Percentiles rank a stretch among this genome's conserved stretches.
Conservation (phyloP, 2,329 filamentous ascomycete genomes). For the Biscogniauxia marginata region DNA sequence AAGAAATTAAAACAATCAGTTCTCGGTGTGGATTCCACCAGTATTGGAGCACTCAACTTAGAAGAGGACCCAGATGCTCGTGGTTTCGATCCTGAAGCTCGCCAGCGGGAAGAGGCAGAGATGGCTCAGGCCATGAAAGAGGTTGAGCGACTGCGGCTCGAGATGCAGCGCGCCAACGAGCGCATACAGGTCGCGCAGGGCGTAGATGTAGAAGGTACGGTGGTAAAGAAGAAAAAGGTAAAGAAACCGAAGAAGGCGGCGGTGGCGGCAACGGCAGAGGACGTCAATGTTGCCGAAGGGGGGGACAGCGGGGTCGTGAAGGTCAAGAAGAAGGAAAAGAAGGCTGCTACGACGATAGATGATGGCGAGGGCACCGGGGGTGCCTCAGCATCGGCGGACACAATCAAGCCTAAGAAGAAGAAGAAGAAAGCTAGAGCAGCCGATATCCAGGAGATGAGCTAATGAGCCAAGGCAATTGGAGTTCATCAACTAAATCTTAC, state of each 20-base stretch:
- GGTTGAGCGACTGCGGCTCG: constrained; percentile 79
- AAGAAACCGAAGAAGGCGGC: constrained; percentile 44
- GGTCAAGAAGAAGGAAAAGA: constrained; percentile 49
- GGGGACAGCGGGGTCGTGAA: constrained; percentile 33
- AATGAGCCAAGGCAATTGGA: not conserved
- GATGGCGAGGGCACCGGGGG: constrained; percentile 22
- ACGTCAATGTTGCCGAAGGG: constrained; percentile 1
- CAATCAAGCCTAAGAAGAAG: constrained; percentile 46
- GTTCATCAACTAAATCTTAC: not conserved
- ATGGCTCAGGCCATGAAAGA: constrained; percentile 87
- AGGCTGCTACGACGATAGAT: constrained; percentile 25
- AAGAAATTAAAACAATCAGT: constrained; percentile 61
- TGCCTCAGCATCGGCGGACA: constrained; percentile 10
- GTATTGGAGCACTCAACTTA: constrained; percentile 70
- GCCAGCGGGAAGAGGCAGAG: constrained; percentile 77
- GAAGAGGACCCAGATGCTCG: constrained; percentile 45
- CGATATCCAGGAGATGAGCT: constrained; percentile 24
- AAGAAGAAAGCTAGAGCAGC: constrained; percentile 45
- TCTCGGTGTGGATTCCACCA: constrained; percentile 84
- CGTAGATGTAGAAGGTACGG: constrained; percentile 62
- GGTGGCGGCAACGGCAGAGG: constrained; percentile 19
- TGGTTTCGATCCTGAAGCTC: constrained; percentile 59
- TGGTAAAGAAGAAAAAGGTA: constrained; percentile 68
- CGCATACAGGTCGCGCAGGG: constrained; percentile 69
- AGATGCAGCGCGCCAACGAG: constrained; percentile 84